Percentiles rank a stretch among this genome's conserved stretches.
Conservation (phyloP, 2,329 filamentous ascomycete genomes). For the Endothia cerciana region DNA sequence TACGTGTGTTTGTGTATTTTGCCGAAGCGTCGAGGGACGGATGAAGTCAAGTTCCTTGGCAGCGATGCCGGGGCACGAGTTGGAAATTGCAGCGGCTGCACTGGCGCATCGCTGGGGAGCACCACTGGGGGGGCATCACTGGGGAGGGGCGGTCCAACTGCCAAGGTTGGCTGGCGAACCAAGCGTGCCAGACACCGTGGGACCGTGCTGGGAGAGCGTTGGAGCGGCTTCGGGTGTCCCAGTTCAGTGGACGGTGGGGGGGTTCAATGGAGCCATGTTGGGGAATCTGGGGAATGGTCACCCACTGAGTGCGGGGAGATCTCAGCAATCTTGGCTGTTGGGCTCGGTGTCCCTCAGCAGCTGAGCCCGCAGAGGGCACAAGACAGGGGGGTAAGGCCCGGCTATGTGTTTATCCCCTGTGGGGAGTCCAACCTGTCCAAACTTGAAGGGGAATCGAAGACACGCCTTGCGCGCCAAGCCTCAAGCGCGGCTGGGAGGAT, state of each 20-base stretch:
- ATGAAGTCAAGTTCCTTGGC: neutral
- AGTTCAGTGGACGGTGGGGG: neutral
- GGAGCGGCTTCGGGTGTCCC: neutral
- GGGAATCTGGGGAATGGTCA: conserved; percentile 21
- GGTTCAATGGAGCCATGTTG: neutral
- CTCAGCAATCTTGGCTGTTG: neutral
- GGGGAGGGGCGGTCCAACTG: neutral
- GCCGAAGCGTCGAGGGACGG: neutral
- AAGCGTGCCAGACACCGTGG: no score
- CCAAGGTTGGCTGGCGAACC: neutral
- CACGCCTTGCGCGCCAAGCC: neutral
- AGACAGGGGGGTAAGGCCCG: neutral
- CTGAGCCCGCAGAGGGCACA: neutral
- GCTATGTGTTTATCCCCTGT: neutral
- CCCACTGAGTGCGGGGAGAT: conserved; percentile 12
- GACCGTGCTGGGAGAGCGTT: neutral
- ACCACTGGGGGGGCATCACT: neutral
- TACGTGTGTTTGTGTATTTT: neutral
- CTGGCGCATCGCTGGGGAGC: neutral
- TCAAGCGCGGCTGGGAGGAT: neutral
- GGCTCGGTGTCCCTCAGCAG: neutral
- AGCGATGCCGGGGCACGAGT: neutral
- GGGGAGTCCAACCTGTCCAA: neutral
- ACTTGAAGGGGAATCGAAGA: neutral
- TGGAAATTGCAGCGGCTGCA: conserved; percentile 9